phyloP scores from a whole-genome alignment of 2,329 filamentous ascomycete genomes.

The Neophaeococcomyces mojaviensis region DNA sequence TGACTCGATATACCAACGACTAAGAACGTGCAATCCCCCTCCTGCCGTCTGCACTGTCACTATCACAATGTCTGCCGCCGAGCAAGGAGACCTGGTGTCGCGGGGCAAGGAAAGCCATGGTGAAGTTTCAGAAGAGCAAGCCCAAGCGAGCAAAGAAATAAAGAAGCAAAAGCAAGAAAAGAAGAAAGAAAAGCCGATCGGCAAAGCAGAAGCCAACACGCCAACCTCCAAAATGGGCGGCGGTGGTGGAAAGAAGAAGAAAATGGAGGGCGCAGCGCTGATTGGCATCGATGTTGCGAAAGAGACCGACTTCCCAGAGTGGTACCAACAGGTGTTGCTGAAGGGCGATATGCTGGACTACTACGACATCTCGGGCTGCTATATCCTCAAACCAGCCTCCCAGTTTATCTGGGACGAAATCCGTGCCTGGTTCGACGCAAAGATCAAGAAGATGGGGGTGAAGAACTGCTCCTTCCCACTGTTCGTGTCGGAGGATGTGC shows the following conservation, averaged over 20 bases:
- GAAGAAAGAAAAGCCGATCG: slow-evolving; percentile 34
- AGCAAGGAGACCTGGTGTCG: slow-evolving; percentile 3
- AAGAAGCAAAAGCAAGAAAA: slow-evolving; percentile 44
- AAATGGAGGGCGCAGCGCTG: slow-evolving; percentile 55
- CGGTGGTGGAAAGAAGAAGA: slow-evolving; percentile 35
- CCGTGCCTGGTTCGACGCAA: slow-evolving; percentile 48
- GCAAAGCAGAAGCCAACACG: slow-evolving; percentile 40
- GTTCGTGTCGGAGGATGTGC: slow-evolving; percentile 84
- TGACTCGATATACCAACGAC: neutral
- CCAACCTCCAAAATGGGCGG: slow-evolving; percentile 30
- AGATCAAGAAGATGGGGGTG: slow-evolving; percentile 85
- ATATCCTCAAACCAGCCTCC: slow-evolving; percentile 72
- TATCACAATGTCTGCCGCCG: slow-evolving; percentile 5
- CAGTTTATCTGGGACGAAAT: slow-evolving; percentile 64
- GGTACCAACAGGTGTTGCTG: slow-evolving; percentile 96
- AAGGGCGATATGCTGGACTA: slow-evolving; percentile 98
- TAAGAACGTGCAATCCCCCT: neutral
- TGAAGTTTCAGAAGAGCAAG: slow-evolving; percentile 3
- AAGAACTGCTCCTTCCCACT: slow-evolving; percentile 96
- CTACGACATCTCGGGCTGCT: slow-evolving; percentile 96
- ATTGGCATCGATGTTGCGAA: slow-evolving; percentile 87
- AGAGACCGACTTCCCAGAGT: slow-evolving; percentile 77
- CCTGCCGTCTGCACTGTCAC: neutral
- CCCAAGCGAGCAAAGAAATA: slow-evolving; percentile 32
- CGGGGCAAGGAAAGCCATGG: neutral